Evolutionary conservation across 1,139 yeast species (phyloP).

Genomic region (Candida dubliniensis): DNA sequence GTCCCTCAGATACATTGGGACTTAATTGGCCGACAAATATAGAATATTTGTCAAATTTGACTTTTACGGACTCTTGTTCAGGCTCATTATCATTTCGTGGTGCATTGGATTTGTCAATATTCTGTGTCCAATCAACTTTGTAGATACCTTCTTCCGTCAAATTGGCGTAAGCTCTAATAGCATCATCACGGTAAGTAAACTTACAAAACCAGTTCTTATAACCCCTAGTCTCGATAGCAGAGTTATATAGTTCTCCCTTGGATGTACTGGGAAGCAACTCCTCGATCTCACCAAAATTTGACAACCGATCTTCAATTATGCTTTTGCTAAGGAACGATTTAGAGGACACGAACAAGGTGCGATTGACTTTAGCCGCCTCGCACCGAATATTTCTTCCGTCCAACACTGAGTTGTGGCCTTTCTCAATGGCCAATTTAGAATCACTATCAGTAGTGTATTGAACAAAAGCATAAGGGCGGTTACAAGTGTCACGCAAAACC

Average conservation of each 20-base stretch:
- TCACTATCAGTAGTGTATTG: constrained; percentile 75
- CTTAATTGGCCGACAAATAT: constrained; percentile 77
- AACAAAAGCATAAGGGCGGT: constrained; percentile 92
- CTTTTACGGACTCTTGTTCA: constrained; percentile 11
- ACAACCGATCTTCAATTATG: constrained; percentile 40
- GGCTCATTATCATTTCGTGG: constrained; percentile 4
- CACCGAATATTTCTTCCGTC: constrained; percentile 81
- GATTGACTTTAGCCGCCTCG: constrained; percentile 87
- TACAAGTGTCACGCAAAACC: constrained; percentile 77
- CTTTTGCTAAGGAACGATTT: constrained; percentile 22
- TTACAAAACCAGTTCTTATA: constrained; percentile 72
- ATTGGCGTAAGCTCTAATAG: constrained; percentile 79
- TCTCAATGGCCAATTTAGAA: constrained; percentile 64
- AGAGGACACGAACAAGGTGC: constrained; percentile 66
- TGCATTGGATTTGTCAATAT: constrained; percentile 43
- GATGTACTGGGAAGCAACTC: constrained; percentile 54
- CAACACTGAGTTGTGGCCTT: constrained; percentile 67
- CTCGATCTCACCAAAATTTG: constrained; percentile 72
- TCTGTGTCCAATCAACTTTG: constrained; percentile 83
- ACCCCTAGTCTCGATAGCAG: constrained; percentile 10
- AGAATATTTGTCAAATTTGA: constrained; percentile 62
- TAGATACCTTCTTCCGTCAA: constrained; percentile 54
- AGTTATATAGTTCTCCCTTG: constrained; percentile 28
- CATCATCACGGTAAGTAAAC: constrained; percentile 85
- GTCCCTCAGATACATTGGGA: constrained; percentile 52